Evolutionary conservation across 2,329 filamentous ascomycete genomes (phyloP).

Genomic region (Blumeria graminis): DNA sequence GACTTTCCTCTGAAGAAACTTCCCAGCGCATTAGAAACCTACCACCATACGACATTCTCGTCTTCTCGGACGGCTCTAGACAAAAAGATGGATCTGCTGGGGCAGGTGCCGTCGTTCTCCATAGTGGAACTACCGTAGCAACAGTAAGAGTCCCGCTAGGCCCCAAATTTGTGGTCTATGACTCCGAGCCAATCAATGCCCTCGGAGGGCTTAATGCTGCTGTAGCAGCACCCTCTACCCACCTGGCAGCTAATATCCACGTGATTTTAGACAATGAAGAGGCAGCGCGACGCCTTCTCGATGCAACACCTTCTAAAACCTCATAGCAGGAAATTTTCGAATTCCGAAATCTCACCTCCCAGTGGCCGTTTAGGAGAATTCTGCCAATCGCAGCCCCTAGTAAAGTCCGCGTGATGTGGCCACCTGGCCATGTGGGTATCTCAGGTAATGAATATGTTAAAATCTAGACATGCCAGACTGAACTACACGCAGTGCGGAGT

Average conservation of each 20-base stretch:
- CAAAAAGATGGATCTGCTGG: not conserved
- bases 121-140: not conserved
- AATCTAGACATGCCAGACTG: no score
- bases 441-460: slow-evolving; percentile 1
- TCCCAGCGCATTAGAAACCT: not conserved
- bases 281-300: slow-evolving; percentile 1
- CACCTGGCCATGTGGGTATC: not conserved
- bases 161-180: not conserved
- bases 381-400: not conserved
- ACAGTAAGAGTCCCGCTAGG: not conserved
- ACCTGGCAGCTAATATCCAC: not conserved
- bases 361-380: not conserved
- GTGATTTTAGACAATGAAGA: slow-evolving; percentile 1
- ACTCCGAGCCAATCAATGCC: not conserved
- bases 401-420: not conserved
- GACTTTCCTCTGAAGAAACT: not conserved
- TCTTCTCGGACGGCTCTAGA: not conserved
- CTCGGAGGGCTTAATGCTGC: slow-evolving; percentile 1
- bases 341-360: not conserved
- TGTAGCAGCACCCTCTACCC: not conserved
- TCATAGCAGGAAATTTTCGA: slow-evolving; percentile 1
- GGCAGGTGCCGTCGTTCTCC: not conserved
- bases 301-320: not conserved
- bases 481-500: no score
- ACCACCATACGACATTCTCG: not conserved